phyloP scores from a whole-genome alignment of 1,284 basidiomycete species.

The Ceratobasidium sp. region DNA sequence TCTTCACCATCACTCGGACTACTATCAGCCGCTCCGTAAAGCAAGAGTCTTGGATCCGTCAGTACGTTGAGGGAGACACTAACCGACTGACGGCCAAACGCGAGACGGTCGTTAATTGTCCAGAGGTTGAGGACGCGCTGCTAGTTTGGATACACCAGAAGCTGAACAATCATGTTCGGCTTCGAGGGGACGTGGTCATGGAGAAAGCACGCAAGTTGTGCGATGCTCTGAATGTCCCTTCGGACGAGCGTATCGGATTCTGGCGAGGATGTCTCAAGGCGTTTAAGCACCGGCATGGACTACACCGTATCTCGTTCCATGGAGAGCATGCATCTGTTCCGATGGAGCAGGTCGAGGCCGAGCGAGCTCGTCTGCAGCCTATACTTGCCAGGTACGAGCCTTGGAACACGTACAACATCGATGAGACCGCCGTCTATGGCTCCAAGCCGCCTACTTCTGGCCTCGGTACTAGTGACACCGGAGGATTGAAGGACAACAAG shows the following conservation, averaged over 20 bases:
- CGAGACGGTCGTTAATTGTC: slow-evolving; percentile 52
- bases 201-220: slow-evolving; percentile 16
- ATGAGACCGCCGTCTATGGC: slow-evolving; percentile 60
- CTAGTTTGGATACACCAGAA: slow-evolving; percentile 57
- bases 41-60: slow-evolving; percentile 1
- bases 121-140: slow-evolving; percentile 58
- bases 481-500: slow-evolving; percentile 55
- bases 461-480: slow-evolving; percentile 50
- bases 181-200: neutral
- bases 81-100: slow-evolving; percentile 5
- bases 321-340: slow-evolving; percentile 36
- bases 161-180: slow-evolving; percentile 49
- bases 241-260: neutral
- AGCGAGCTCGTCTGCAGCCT: slow-evolving; percentile 10
- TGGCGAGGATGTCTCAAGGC: slow-evolving; percentile 13
- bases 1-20: neutral
- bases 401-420: slow-evolving; percentile 59
- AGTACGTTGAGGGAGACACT: neutral
- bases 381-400: slow-evolving; percentile 47
- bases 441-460: slow-evolving; percentile 52
- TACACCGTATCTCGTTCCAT: slow-evolving; percentile 56
- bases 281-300: slow-evolving; percentile 16
- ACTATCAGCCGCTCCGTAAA: slow-evolving; percentile 14
- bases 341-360: neutral
- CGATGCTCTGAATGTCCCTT: neutral